Base-by-base conservation (phyloP, 371 early-diverging fungal species). In the Dinochytrium kinnereticum region DNA sequence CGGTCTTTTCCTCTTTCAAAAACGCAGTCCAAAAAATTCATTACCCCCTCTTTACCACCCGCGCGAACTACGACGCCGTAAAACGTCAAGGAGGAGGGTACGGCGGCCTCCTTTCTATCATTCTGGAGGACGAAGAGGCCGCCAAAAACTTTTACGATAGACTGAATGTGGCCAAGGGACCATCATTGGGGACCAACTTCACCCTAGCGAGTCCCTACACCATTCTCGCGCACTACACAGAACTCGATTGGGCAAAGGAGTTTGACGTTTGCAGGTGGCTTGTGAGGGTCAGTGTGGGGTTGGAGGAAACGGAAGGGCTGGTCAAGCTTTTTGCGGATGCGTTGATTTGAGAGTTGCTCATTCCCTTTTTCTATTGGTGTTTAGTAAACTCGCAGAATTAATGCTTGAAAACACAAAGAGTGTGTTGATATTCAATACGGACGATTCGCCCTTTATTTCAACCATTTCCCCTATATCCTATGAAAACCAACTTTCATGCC, bases 181-280 rank as follows among this genome's bases (percentile, higher is more conserved):
- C 98, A 21, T 95, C 95, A 0, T 87, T 98, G 31, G 98, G 98
- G 1, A 97, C 97, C 51, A 96, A 95, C 84, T 98, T 97, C 77
- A 98, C 98, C 2, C 85, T 98, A 53, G 94, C 89, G 3, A 92
- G 94, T 71, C 97, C 98, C 3, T 98, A 97, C 78, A 93, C 97
- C 0, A 91, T 98, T 13, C 81, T 98, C 33, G 98, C 97, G 1
- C 98, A 98, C 78, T 96, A 91, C 82, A 86, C 83, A 36, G 85
- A 98, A 80, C 84, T 97, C 17, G 97, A 97, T 36, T 96, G 96
- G 95, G 97, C 95, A 3, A 87, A 85, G 19, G 73, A 87, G 68
- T 97, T 76, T 79, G 95, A 94, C 39, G 96, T 98, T n/a, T 78
- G 83, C 17, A 81, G 89, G 17, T 75, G 90, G 72, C 79, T 97